Evolutionary conservation across 2,329 filamentous ascomycete species (phyloP).

Genomic region (Pseudonectria foliicola): DNA sequence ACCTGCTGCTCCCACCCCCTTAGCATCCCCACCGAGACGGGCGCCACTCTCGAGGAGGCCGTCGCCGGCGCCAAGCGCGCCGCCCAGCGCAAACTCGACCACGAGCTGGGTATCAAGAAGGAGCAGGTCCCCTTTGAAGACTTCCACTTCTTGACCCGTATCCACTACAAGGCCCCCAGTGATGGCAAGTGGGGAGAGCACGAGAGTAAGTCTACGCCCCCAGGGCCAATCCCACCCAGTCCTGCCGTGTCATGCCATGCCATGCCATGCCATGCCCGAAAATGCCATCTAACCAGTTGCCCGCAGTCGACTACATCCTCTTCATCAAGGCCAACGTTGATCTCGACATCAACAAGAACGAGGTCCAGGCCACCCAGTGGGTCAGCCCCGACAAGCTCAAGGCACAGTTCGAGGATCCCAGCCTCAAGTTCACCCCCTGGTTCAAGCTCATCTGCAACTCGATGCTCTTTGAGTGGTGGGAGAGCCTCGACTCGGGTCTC

Average conservation of each 20-base stretch:
- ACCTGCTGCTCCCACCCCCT: constrained; percentile 98
- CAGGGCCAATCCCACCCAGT: not conserved
- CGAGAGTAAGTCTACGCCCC: constrained; percentile 63
- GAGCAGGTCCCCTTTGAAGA: constrained; percentile 85
- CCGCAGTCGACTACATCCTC: constrained; percentile 91
- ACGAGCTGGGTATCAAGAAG: constrained; percentile 87
- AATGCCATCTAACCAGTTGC: constrained; percentile 7
- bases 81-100: constrained; percentile 85
- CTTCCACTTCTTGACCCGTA: constrained; percentile 90
- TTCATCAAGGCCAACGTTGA: constrained; percentile 95
- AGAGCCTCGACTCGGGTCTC: constrained; percentile 70
- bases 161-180: constrained; percentile 96
- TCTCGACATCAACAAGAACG: constrained; percentile 74
- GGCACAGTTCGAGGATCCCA: constrained; percentile 73
- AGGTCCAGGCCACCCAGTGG: constrained; percentile 79
- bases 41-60: constrained; percentile 70
- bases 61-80: constrained; percentile 84
- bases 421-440: constrained; percentile 89
- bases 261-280: no score
- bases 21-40: constrained; percentile 85
- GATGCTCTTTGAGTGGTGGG: constrained; percentile 98
- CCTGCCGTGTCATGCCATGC: constrained; percentile 8
- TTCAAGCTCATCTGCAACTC: constrained; percentile 98
- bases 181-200: constrained; percentile 99
- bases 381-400: constrained; percentile 78